phyloP scores from a whole-genome alignment of 805 yeast genomes.

The Schwanniomyces polymorphus region DNA sequence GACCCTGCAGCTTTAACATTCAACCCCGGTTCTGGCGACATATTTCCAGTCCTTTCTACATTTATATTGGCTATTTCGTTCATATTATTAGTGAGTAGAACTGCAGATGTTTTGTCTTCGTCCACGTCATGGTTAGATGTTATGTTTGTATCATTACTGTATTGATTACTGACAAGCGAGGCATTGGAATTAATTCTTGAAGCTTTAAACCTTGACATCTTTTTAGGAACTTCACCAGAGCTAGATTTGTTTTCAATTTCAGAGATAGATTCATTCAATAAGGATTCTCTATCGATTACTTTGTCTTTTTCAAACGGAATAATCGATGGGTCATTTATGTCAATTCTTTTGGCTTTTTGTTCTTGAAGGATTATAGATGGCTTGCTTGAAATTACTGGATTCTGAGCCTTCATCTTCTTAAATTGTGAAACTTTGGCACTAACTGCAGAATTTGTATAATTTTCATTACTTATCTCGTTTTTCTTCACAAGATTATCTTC shows the following conservation, averaged over 20 bases:
- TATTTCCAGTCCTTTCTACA: constrained; percentile 4
- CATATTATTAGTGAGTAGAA: not conserved
- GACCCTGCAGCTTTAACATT: not conserved
- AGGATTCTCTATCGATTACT: constrained; percentile 9
- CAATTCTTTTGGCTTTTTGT: not conserved
- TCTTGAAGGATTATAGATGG: not conserved
- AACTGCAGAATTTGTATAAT: not conserved
- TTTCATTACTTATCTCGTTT: not conserved
- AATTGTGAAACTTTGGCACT: constrained; percentile 7
- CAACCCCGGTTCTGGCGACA: not conserved
- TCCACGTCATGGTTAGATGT: not conserved
- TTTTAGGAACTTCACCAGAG: constrained; percentile 23
- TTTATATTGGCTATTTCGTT: constrained; percentile 4
- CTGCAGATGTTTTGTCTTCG: not conserved
- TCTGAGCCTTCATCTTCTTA: constrained; percentile 10
- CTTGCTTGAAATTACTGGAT: not conserved
- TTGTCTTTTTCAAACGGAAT: constrained; percentile 3
- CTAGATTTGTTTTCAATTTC: constrained; percentile 13
- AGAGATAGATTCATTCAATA: constrained; percentile 12
- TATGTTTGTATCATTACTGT: not conserved
- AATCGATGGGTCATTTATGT: not conserved
- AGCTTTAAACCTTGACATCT: constrained; percentile 67
- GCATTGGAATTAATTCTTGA: constrained; percentile 30
- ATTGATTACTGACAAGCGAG: not conserved
- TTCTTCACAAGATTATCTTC: not conserved